Base-by-base conservation (phyloP, 768 basidiomycete genomes). In the Baorangia bicolor region DNA sequence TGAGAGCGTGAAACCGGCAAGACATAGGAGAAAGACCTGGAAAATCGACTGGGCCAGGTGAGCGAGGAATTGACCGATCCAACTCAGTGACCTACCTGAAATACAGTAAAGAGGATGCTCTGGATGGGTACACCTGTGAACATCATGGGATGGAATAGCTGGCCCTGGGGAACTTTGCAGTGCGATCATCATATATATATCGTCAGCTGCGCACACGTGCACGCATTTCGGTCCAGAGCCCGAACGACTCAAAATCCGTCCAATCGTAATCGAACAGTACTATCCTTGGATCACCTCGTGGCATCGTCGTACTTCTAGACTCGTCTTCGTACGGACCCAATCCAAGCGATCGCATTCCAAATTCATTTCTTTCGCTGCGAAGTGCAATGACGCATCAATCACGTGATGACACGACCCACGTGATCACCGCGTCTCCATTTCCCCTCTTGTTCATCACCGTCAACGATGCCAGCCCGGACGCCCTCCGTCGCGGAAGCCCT, bases 1-100 rank as follows among this genome's bases (percentile, higher is more conserved):
- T 1, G 95, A 92, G 37, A 98, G 85, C 25, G 86, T 75, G 69
- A 90, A 93, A 2, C 94, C 94, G 0, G 90, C 87, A 4, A 91
- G 66, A 75, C 92, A 95, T 55, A 94, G 76, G 40, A 96, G 61
- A 67, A 94, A 90, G 41, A 97, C 94, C 73, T 96, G 86, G 30
- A 91, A 76, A 57, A 96, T 94, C 10, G 92, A 92, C 92, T 95
- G 18, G 33, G 0, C 5, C 0, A 7, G 5, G 28, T 60, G 21
- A 57, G 58, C 28, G 13, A 16, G 1, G 38, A 1, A 34, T 6
- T 9, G 2, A 11, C 1, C 6, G 7, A 20, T 16, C 16, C 0
- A 30, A 4, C 4, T 4, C 8, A 5, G 1, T 4, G 9, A 2
- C 3, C 20, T 51, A 70, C 69, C 70, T 69, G 64, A 25, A 70